Evolutionary conservation across 1,139 yeast species (phyloP), one percentile per base, ranked within the genome.

Genomic region (Ogataea hybrid): DNA sequence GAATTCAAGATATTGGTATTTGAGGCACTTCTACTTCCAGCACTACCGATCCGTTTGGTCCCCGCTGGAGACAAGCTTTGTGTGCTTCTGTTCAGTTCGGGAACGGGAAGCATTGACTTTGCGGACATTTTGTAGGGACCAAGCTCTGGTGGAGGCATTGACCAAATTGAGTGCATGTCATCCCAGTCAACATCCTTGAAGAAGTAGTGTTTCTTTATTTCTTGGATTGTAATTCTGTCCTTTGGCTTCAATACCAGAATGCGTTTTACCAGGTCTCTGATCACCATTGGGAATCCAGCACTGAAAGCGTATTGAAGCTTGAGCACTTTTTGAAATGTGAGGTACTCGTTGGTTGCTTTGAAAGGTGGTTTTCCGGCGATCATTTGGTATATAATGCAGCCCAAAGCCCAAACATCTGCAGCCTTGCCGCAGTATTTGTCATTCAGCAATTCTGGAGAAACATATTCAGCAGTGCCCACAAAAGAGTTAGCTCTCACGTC

Each of bases 351-450:
- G n/a, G 84, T 71, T 0, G 96, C 98, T 59, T 90, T 92, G 67
- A 94, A 94, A 9, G 99, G 98, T 1, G 98, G 98, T 41, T 77
- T 76, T 1, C 98, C 98, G 17, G 95, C 88, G 53, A 94, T 84
- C 77, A 94, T 81, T 63, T 94, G 98, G 63, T 79, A 94, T 16
- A 94, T 63, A 14, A 94, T 85, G 64, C 98, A 94, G 1, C 97
- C 99, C 51, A 88, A 73, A 0, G 98, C 97, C 99, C 99, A 94
- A 9, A 92, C 72, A 63, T 94, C 99, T 36, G 95, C 80, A 40
- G 88, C 81, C 56, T 83, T 85, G 21, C 96, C 97, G 49, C 94
- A 85, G 21, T 76, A 73, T 59, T 90, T 92, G 53, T 84, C 83
- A 49, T 84, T 82, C 48, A 94, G 71, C 37, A 94, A 71, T 63